Percentiles rank a stretch among this genome's conserved stretches.
phyloP scores from a whole-genome alignment of 1,284 basidiomycete genomes.

The Abortiporus biennis region DNA sequence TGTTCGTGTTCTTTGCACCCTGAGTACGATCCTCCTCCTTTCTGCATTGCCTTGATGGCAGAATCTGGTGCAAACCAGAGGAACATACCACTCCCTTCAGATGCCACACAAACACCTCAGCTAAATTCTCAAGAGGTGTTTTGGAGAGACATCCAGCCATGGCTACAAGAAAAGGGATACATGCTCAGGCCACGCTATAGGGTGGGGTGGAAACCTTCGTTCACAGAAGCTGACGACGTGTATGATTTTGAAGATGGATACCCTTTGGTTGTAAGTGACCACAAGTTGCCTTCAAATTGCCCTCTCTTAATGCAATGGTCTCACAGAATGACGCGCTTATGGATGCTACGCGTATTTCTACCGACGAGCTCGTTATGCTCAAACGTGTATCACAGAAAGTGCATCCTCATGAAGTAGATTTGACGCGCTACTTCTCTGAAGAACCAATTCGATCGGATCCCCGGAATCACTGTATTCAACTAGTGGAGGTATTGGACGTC shows the following conservation, averaged over 20 bases:
- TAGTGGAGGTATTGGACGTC: slow-evolving; percentile 18
- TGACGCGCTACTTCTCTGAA: slow-evolving; percentile 16
- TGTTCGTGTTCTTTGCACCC: no score
- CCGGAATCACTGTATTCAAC: slow-evolving; percentile 21
- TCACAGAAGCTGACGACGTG: slow-evolving; percentile 8
- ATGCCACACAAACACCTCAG: neutral
- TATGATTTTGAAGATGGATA: slow-evolving; percentile 10
- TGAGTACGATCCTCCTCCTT: no score
- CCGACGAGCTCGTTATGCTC: slow-evolving; percentile 13
- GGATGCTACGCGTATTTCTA: slow-evolving; percentile 15
- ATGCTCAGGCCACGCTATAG: slow-evolving; percentile 12
- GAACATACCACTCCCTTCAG: neutral
- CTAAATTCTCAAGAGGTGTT: neutral
- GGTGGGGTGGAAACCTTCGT: slow-evolving; percentile 23
- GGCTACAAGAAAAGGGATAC: slow-evolving; percentile 14
- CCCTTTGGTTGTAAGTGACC: neutral
- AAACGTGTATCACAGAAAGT: slow-evolving; percentile 9
- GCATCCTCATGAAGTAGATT: slow-evolving; percentile 14
- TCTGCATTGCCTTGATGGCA: no score
- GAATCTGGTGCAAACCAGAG: no score
- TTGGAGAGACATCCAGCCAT: slow-evolving; percentile 3
- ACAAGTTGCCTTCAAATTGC: neutral
- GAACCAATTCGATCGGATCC: slow-evolving; percentile 15
- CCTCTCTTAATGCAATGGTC: slow-evolving; percentile 1
- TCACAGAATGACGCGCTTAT: neutral